phyloP scores from a whole-genome alignment of 352 stramenopile genomes.

The Globisporangium recalcitrans region DNA sequence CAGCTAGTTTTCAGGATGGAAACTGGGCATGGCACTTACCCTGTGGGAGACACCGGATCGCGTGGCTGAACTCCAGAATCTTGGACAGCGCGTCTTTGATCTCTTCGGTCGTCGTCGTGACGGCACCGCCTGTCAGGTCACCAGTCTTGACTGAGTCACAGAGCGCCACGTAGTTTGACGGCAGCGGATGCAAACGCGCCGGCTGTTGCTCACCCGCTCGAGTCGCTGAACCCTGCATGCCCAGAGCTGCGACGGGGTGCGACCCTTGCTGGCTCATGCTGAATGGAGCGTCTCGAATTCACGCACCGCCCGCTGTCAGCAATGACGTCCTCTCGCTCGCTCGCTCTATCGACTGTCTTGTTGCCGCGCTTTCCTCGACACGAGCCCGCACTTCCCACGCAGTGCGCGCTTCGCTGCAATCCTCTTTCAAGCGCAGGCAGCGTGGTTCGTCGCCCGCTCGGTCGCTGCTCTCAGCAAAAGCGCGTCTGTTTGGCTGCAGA shows the following conservation, averaged over 20 bases:
- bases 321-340: neutral
- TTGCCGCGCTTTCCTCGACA: neutral
- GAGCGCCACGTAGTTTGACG: slow-evolving; percentile 48
- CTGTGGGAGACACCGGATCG: slow-evolving; percentile 52
- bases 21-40: slow-evolving; percentile 17
- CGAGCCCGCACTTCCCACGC: neutral
- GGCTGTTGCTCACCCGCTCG: neutral
- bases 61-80: slow-evolving; percentile 63
- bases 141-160: slow-evolving; percentile 53
- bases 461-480: neutral
- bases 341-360: neutral
- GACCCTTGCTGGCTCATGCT: slow-evolving; percentile 64
- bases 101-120: slow-evolving; percentile 36
- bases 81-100: slow-evolving; percentile 58
- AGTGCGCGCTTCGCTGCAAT: neutral
- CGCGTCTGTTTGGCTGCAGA: neutral
- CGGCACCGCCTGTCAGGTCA: slow-evolving; percentile 27
- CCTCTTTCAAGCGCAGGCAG: neutral
- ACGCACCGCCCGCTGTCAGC: neutral
- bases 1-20: too few species aligned
- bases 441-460: neutral
- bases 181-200: slow-evolving; percentile 19
- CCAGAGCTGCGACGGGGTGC: slow-evolving; percentile 10
- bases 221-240: slow-evolving; percentile 4
- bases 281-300: neutral